Evolutionary conservation across 768 basidiomycete species (phyloP), one percentile per base, ranked within the genome.

Genomic region (Tylopilus plumbeoviolaceoides): DNA sequence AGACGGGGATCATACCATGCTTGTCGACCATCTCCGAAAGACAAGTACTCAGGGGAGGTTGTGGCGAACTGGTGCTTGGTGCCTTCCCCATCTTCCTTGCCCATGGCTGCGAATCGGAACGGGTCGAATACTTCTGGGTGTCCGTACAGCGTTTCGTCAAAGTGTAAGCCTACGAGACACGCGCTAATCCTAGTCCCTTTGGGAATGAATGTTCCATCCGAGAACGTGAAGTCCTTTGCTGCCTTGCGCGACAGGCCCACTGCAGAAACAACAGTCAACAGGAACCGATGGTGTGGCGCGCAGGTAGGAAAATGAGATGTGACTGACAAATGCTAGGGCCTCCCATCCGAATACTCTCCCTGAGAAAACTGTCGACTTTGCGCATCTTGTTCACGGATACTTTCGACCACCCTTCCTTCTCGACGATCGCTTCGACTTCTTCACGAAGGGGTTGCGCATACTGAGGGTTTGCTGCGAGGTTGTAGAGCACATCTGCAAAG

Each of bases 81-180:
- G 11, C 49, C 56, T 21, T 74, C 73, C 2, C 59, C 71, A 1
- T 67, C 61, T 30, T 50, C 57, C n/a, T 75, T 65, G 44, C 67
- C 59, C 57, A 72, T 64, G 12, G 70, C 60, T 0, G 70, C 65
- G 58, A 79, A 82, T 9, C 82, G 77, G 63, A 78, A 80, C 0
- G 75, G 75, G 23, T 80, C 70, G 50, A 84, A 78, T 6, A 46
- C 53, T 1, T 65, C n/a, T 0, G 77, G 58, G 38, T 73, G 64
- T 3, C 68, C 54, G 47, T 78, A 76, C 17, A 56, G 3, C 14
- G 20, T 27, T 2, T 42, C 44, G 20, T 67, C 59, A 3, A n/a
- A 20, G 33, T 72, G 70, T 0, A 64, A 27, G 2, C 63, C 55
- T 2, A 59, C 59, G 0, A 56, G 38, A 7, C 38, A n/a, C 38